These are phyloP conservation scores for Sporothrix brunneoviolacea DNA, from an alignment of 2,329 filamentous ascomycete species.

Conservation along the genomic window DNA sequence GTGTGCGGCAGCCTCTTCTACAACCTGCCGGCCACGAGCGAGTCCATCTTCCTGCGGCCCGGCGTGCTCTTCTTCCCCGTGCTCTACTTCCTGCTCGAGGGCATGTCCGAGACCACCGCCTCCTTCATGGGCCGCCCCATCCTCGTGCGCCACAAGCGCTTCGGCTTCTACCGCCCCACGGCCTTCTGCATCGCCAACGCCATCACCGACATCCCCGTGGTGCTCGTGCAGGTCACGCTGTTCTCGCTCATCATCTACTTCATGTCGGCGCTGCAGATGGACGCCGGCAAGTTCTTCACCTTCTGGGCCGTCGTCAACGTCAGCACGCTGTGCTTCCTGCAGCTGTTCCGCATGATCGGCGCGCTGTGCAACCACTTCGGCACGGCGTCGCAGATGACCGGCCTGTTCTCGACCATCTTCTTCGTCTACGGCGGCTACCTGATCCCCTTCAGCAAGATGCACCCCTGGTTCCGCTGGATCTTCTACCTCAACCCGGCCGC, in stretches of 20 bases:
- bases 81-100: slow-evolving; percentile 56
- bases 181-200: slow-evolving; percentile 52
- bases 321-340: slow-evolving; percentile 50
- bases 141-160: slow-evolving; percentile 34
- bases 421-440: slow-evolving; percentile 46
- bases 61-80: slow-evolving; percentile 45
- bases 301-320: slow-evolving; percentile 56
- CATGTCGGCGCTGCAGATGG: slow-evolving; percentile 63
- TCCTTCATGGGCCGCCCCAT: slow-evolving; percentile 45
- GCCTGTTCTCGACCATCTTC: slow-evolving; percentile 51
- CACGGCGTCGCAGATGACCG: slow-evolving; percentile 38
- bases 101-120: slow-evolving; percentile 61
- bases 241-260: slow-evolving; percentile 74
- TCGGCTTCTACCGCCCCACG: slow-evolving; percentile 47
- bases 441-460: slow-evolving; percentile 15
- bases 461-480: slow-evolving; percentile 59
- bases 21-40: slow-evolving; percentile 51
- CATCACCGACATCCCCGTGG: slow-evolving; percentile 52
- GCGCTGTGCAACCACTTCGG: slow-evolving; percentile 54
- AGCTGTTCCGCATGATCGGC: slow-evolving; percentile 53
- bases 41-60: slow-evolving; percentile 54
- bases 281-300: slow-evolving; percentile 61
- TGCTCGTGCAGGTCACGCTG: slow-evolving; percentile 57
- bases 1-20: slow-evolving; percentile 78
- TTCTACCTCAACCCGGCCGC: slow-evolving; percentile 55